Percentiles rank a stretch among this genome's conserved stretches.
Conservation (phyloP, 257 asterid genomes). For the Penstemon newberryi region DNA sequence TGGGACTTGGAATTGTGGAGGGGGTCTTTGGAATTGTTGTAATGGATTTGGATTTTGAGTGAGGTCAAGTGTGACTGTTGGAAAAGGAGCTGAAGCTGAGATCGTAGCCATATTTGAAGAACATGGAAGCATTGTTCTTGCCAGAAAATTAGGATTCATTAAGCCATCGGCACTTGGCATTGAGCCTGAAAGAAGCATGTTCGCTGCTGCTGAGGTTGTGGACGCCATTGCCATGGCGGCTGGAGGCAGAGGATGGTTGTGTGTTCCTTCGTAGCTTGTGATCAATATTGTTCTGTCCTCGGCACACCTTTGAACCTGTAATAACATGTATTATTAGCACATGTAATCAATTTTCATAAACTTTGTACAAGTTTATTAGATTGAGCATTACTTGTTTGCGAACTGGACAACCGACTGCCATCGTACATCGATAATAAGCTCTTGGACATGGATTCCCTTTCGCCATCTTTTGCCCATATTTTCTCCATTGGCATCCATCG, state of each 20-base stretch:
- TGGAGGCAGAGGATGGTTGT: conserved; percentile 94
- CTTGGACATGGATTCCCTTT: conserved; percentile 97
- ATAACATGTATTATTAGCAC: neutral
- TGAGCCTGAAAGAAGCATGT: conserved; percentile 88
- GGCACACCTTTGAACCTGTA: conserved; percentile 90
- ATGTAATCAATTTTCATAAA: no score
- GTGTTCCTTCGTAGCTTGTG: conserved; percentile 89
- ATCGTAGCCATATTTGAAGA: conserved; percentile 87
- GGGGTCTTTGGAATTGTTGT: conserved; percentile 43
- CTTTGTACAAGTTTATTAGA: no score
- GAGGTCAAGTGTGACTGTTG: conserved; percentile 90
- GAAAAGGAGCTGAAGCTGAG: conserved; percentile 96
- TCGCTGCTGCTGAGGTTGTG: conserved; percentile 91
- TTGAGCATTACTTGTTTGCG: conserved; percentile 71
- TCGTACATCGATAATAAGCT: conserved; percentile 88
- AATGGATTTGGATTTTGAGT: conserved; percentile 62
- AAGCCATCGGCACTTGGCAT: conserved; percentile 83
- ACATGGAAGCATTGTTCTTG: conserved; percentile 69
- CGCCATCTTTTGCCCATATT: conserved; percentile 96
- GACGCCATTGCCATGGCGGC: conserved; percentile 99
- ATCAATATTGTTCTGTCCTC: conserved; percentile 72
- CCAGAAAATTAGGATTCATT: conserved; percentile 73
- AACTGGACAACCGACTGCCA: conserved; percentile 97
- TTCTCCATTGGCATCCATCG: conserved; percentile 98
- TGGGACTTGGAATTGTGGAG: conserved; percentile 56